Conservation (phyloP, 225 moss, liverwort and hornwort species). For the Lunularia cruciata region DNA sequence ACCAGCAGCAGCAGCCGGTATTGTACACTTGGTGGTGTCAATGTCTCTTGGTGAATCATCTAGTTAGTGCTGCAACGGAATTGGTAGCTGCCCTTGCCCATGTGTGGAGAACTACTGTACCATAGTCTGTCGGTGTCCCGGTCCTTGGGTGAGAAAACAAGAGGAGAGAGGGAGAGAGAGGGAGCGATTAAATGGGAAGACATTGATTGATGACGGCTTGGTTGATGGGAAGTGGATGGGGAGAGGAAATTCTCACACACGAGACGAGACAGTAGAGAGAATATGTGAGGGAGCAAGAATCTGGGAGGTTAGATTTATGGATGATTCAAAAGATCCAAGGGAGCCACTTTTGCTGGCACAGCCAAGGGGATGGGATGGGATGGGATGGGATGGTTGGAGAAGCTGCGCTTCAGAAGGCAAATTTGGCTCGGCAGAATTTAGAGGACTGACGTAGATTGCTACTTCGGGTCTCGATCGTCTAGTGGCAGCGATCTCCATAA, state of each 20-base stretch:
- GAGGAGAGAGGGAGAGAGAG: no score
- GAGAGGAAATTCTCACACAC: neutral
- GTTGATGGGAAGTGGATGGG: neutral
- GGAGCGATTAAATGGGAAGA: neutral
- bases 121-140: no score
- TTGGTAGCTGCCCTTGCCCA: neutral
- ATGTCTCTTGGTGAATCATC: neutral
- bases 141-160: neutral
- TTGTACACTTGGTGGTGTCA: neutral
- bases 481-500: slow-evolving; percentile 7
- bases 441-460: neutral
- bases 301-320: slow-evolving; percentile 5
- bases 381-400: no score
- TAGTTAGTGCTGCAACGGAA: slow-evolving; percentile 9
- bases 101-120: neutral
- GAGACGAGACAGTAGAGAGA: no score
- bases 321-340: slow-evolving; percentile 11
- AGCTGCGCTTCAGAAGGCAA: no score
- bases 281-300: neutral
- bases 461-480: slow-evolving; percentile 6
- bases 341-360: slow-evolving; percentile 8
- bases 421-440: slow-evolving; percentile 1
- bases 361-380: neutral
- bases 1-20: no score
- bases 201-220: slow-evolving; percentile 5